Evolutionary conservation across 192 early-diverging fungal species (phyloP), one percentile per base, ranked within the genome.

Genomic region (Coemansia javaensis): DNA sequence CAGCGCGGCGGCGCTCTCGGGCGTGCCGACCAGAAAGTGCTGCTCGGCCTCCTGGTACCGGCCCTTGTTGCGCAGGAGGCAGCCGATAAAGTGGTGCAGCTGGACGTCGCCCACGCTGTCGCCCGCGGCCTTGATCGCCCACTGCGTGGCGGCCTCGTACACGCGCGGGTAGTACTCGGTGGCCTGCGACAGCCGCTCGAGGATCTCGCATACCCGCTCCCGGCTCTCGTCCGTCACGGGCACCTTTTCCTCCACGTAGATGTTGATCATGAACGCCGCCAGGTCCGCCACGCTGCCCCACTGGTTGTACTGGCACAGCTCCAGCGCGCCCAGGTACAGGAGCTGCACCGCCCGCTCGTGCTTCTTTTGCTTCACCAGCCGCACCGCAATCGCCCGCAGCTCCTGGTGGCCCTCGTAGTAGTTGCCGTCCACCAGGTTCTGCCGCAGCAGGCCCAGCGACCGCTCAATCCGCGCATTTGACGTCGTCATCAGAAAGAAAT

Each of bases 351-450:
- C 89, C 31, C 84, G 79, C 27, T 63, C 66, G 56, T 81, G 76
- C 55, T 90, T 89, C 30, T 90, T 80, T 48, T 93, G 89, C 61
- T 93, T 94, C n/a, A 93, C 80, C 31, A 88, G 84, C 23, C 91
- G 90, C 60, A 87, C 84, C 58, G 85, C 87, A 12, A 95, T 85
- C 31, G 94, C 93, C 32, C 91, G 88, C 67, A 93, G 87, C 90
- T 95, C 94, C 63, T 97, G 94, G 61, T 97, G 92, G 2, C 91
- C 90, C 61, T 95, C 94, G 77, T 97, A 97, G 77, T 93, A 95
- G 73, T 94, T 91, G 30, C 88, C 90, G 34, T 79, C 73, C 47
- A 81, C 80, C 21, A 90, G 76, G 49, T 84, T 88, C 41, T 85
- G 73, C 9, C 82, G 80, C 33, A 82, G 68, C 37, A 81, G 84